phyloP scores from a whole-genome alignment of 306 rosid genomes.

The Medicago ruthenica region DNA sequence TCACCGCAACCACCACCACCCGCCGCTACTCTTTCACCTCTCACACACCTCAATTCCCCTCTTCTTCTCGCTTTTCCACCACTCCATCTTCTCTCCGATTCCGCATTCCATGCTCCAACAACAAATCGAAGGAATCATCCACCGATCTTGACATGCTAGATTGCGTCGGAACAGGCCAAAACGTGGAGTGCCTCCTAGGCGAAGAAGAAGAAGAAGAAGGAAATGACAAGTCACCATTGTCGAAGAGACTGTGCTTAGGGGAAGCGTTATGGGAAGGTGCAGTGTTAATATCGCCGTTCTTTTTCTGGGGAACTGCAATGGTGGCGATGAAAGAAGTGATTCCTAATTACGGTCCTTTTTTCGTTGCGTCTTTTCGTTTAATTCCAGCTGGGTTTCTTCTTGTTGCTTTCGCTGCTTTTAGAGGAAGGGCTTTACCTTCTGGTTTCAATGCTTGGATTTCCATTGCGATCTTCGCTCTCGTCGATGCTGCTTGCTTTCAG shows the following conservation, averaged over 20 bases:
- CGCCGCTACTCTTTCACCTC: conserved; percentile 23
- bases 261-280: conserved; percentile 62
- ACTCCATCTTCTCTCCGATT: conserved; percentile 31
- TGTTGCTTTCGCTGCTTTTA: conserved; percentile 72
- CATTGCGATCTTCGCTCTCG: conserved; percentile 71
- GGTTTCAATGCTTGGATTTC: conserved; percentile 87
- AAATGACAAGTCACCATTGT: not conserved
- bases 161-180: conserved; percentile 73
- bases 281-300: conserved; percentile 88
- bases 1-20: conserved; percentile 3
- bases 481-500: conserved; percentile 92
- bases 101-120: conserved; percentile 40
- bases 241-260: not conserved
- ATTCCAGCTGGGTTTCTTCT: conserved; percentile 91
- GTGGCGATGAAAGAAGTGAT: conserved; percentile 96
- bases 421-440: conserved; percentile 75
- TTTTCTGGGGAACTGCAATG: conserved; percentile 99
- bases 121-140: not conserved
- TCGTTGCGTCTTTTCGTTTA: conserved; percentile 83
- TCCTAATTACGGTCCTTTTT: conserved; percentile 82
- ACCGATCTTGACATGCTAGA: conserved; percentile 44
- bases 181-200: conserved; percentile 59
- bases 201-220: conserved; percentile 12
- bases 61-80: not conserved
- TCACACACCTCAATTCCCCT: conserved; percentile 22